Conservation (phyloP, 177 flowering plant species). For the Vitis hybrid region DNA sequence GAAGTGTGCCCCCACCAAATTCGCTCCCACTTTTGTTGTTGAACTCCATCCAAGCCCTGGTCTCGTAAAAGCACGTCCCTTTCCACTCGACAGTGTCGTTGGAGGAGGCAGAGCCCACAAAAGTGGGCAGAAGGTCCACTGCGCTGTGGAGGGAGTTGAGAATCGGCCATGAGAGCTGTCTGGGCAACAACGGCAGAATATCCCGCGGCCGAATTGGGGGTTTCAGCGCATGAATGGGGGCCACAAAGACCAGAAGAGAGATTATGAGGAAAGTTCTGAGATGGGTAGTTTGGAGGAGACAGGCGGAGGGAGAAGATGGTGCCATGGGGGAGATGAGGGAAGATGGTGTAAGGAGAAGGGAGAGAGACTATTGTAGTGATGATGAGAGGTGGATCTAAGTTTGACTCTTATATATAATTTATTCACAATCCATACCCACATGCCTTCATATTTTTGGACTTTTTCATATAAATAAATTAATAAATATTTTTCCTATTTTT, state of each 20-base stretch:
- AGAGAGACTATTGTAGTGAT: conserved; percentile 4
- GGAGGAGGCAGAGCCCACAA: conserved; percentile 69
- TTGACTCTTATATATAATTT: background rate
- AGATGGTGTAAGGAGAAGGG: too few relatives aligned
- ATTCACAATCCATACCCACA: too few relatives aligned
- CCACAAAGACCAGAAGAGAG: background rate
- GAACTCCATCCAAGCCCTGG: conserved; percentile 84
- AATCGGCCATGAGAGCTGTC: conserved; percentile 73
- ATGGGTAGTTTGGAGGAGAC: background rate
- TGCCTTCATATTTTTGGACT: too few relatives aligned
- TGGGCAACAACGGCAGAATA: conserved; percentile 70
- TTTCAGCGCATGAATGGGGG: conserved; percentile 15
- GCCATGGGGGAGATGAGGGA: conserved; percentile 3
- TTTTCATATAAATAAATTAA: too few relatives aligned
- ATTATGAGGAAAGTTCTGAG: background rate
- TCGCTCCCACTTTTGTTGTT: conserved; percentile 64
- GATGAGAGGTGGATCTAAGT: conserved; percentile 1
- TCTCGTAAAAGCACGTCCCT: conserved; percentile 86
- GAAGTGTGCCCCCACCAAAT: conserved; percentile 96
- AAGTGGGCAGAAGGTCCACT: conserved; percentile 72
- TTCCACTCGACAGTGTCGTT: conserved; percentile 66
- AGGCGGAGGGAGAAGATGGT: conserved; percentile 2
- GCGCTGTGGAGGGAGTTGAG: conserved; percentile 58
- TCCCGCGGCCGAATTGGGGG: conserved; percentile 60
- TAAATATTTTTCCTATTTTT: too few relatives aligned